Base-by-base conservation (phyloP, 1,284 basidiomycete genomes). In the Pholiota adiposa region DNA sequence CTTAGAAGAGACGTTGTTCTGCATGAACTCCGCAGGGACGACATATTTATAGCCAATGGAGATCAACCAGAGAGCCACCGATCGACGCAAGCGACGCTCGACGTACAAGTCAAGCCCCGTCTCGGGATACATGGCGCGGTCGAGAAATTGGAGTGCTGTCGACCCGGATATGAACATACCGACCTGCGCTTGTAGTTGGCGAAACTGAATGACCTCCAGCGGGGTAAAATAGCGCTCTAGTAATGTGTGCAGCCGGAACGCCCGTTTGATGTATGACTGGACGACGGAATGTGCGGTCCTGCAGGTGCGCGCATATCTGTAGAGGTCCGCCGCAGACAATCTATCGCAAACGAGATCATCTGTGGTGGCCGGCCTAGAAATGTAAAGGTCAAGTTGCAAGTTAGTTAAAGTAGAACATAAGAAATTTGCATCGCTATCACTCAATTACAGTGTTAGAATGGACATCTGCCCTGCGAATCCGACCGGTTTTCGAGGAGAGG, bases 111-210 rank as follows among this genome's bases (percentile, higher is more conserved):
- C 83, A 2, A 84, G 75, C 64, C 83, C 83, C 3, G 80, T 72
- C n/a, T 76, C 73, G 1, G 75, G 75, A 63, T 83, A 85, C 25
- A 70, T 64, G 0, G 70, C 66, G 12, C 83, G 65, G 46, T 77
- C 77, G 46, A 85, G 72, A 64, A 84, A 81, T 62, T 84, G 82
- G 6, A 84, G 74, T 1, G 78, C 83, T 25, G 68, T 72, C 0
- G 83, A 84, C 16, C 83, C 83, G 2, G 83, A 83, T 29, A 85
- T 74, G n/a, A 85, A 62, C 0, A 76, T 74, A 21, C 75, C 74
- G 0, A 80, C 82, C 43, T 65, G 62, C 1, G 73, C 76, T 67
- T 83, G 82, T 4, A 85, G 68, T 23, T 64, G 69, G n/a, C 83
- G 77, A 60, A 84, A 83, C 14, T 53, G 54, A 14, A 44, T 51